Base-by-base conservation (phyloP, 2,329 filamentous ascomycete species). In the Metarhizium guizhouense region DNA sequence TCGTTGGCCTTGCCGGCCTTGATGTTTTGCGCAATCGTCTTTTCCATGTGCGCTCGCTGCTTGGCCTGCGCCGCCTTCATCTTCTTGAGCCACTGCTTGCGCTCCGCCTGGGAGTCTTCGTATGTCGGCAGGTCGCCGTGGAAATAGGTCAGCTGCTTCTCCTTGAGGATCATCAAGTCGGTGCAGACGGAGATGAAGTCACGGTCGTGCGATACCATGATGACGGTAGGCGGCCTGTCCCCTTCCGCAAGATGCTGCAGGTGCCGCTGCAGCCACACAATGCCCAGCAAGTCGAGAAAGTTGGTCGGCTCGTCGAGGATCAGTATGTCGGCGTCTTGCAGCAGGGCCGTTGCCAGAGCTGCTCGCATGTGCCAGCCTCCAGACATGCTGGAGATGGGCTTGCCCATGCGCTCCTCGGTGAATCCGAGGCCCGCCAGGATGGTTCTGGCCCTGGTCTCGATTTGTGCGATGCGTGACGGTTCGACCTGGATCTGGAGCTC, bases 291-390 rank as follows among this genome's bases (percentile, higher is more conserved):
- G 64, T 95, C 90, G 1, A 95, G 78, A 65, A 90, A 95, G 65
- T 95, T 95, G 38, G 90, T 95, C 0, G 90, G 90, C 66, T 95
- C 90, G 67, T 95, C 90, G 2, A 95, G 81, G 52, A 95, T 85
- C 56, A 95, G 76, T 2, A 95, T 82, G 61, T 95, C 89, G 0
- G 85, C 82, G 7, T 86, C 81, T 59, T 91, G 86, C 1, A 90
- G 80, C 4, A 95, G 75, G 0, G 83, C 82, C 3, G 76, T 75
- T 2, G 86, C 85, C 0, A 90, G 75, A 56, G 83, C 76, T 32
- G 82, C 82, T 10, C 87, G 80, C 83, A 88, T 90, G 58, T 77
- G 80, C 86, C 86, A 90, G 2, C 87, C 90, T 6, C 90, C 90
- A 0, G 89, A 94, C 2, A 95, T 74, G 40, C 82, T 83, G 1